Percentiles rank a stretch among this genome's conserved stretches.
Evolutionary conservation across 225 moss, liverwort and hornwort genomes (phyloP).

Genomic region (Bryum argenteum): DNA sequence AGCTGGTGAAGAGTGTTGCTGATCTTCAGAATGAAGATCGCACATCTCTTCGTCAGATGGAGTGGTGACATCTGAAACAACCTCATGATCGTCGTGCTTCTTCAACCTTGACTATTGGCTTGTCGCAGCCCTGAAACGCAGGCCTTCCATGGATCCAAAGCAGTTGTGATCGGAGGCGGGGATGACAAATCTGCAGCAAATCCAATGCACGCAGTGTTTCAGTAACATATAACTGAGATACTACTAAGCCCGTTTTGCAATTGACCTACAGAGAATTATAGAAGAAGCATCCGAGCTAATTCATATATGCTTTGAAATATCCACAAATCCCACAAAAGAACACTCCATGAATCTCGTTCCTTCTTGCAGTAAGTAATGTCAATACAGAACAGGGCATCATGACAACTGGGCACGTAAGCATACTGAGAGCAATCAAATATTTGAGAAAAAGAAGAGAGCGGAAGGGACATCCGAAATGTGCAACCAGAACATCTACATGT

Average conservation of each 20-base stretch:
- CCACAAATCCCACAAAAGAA: neutral
- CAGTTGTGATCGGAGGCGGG: conserved; percentile 89
- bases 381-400: neutral
- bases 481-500: neutral
- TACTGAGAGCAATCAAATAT: neutral
- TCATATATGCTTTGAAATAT: conserved; percentile 17
- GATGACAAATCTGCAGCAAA: conserved; percentile 69
- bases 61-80: conserved; percentile 20
- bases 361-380: conserved; percentile 4
- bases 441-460: conserved; percentile 6
- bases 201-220: conserved; percentile 15
- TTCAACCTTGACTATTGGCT: conserved; percentile 70
- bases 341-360: neutral
- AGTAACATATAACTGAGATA: neutral
- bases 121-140: conserved; percentile 75
- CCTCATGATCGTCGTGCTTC: conserved; percentile 30
- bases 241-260: neutral
- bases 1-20: conserved; percentile 38
- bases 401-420: conserved; percentile 11
- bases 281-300: neutral
- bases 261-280: neutral
- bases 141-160: conserved; percentile 83
- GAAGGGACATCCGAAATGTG: conserved; percentile 12
- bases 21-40: conserved; percentile 25
- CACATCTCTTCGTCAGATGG: conserved; percentile 21